These are phyloP conservation scores for Clarkia xantiana DNA, from an alignment of 345 rosid species.

Conservation along the genomic window DNA sequence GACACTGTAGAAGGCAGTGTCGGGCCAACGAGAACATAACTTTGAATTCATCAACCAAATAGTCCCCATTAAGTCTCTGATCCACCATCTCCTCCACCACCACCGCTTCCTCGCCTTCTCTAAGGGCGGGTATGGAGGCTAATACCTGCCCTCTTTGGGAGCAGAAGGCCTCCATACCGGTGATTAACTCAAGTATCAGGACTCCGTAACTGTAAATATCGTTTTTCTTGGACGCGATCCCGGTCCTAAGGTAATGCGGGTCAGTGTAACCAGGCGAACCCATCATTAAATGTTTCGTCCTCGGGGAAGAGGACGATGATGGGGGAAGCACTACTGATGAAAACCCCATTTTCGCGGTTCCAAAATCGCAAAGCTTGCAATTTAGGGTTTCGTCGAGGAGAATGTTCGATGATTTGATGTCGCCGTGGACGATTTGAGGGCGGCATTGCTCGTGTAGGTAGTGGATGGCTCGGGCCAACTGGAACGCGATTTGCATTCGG, in stretches of 20 bases:
- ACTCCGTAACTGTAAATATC: conserved; percentile 82
- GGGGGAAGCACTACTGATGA: conserved; percentile 44
- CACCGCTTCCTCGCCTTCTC: conserved; percentile 7
- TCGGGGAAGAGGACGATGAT: conserved; percentile 12
- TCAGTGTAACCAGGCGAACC: conserved; percentile 91
- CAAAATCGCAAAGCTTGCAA: conserved; percentile 80
- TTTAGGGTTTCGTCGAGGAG: conserved; percentile 52
- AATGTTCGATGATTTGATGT: conserved; percentile 68
- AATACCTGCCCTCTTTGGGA: conserved; percentile 41
- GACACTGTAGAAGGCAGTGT: conserved; percentile 33
- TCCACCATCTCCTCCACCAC: conserved; percentile 37
- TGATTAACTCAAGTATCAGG: conserved; percentile 50
- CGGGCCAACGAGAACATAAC: conserved; percentile 37
- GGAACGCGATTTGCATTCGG: conserved; percentile 50
- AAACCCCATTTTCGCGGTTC: conserved; percentile 76
- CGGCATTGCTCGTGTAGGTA: conserved; percentile 60
- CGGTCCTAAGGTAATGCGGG: conserved; percentile 71
- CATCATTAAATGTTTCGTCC: conserved; percentile 37
- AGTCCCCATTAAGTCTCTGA: conserved; percentile 28
- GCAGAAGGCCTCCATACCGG: conserved; percentile 63
- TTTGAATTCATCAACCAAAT: conserved; percentile 42
- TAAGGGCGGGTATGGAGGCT: conserved; percentile 27
- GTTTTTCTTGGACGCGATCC: conserved; percentile 70
- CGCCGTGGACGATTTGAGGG: conserved; percentile 72
- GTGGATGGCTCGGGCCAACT: conserved; percentile 59